Evolutionary conservation across 345 rosid species (phyloP).

Genomic region (Bruguiera sexangula): DNA sequence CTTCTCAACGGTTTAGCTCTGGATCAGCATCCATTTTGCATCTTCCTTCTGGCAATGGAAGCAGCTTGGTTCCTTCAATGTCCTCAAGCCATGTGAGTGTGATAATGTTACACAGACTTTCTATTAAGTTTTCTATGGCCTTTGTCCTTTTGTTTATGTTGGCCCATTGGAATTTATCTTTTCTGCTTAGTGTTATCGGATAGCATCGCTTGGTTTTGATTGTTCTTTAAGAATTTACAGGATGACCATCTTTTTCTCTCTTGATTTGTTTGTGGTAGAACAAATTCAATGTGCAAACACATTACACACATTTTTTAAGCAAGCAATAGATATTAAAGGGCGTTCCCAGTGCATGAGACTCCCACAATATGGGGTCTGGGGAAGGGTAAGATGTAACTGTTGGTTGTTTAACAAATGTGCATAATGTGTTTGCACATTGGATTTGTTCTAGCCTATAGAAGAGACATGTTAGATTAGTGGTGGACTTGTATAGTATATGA

Average conservation of each 20-base stretch:
- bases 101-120: background rate
- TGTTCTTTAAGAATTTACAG: no score
- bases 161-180: no score
- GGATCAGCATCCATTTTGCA: conserved; percentile 38
- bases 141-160: background rate
- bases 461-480: background rate
- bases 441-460: background rate
- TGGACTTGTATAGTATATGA: background rate
- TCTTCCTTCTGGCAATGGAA: conserved; percentile 24
- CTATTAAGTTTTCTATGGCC: background rate
- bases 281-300: background rate
- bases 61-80: conserved; percentile 37
- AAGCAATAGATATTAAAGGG: background rate
- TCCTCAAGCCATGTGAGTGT: conserved; percentile 41
- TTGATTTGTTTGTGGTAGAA: background rate
- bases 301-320: background rate
- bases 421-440: background rate
- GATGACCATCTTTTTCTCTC: background rate
- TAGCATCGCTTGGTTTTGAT: no score
- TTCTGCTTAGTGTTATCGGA: no score
- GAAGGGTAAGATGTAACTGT: no score
- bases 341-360: no score
- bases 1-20: conserved; percentile 43
- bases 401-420: background rate
- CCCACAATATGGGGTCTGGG: no score